Percentiles rank a stretch among this genome's conserved stretches.
Conservation (phyloP, 2,329 filamentous ascomycete species). For the Epichloe festucae region DNA sequence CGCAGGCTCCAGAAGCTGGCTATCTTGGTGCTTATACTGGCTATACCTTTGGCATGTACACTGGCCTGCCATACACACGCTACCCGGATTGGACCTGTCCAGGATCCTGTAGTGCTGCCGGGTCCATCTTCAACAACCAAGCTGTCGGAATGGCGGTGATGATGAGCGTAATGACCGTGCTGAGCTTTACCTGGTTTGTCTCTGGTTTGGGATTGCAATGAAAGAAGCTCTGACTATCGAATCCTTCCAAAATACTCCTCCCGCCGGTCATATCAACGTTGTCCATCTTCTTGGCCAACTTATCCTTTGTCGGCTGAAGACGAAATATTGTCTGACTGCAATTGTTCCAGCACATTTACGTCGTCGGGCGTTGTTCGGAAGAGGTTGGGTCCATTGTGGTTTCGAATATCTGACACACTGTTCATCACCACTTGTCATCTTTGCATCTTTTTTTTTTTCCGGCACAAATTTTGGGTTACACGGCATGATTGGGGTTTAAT, state of each 20-base stretch:
- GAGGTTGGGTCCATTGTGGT: background rate
- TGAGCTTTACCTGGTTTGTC: conserved; percentile 54
- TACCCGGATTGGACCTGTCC: conserved; percentile 41
- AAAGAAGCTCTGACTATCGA: background rate
- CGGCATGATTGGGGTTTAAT: background rate
- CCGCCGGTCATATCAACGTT: background rate
- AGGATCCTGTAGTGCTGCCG: conserved; percentile 43
- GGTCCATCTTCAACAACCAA: conserved; percentile 31
- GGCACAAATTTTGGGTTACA: background rate
- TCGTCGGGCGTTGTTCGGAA: background rate
- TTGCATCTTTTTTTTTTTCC: background rate
- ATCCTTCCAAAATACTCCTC: background rate
- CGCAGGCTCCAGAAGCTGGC: conserved; percentile 38
- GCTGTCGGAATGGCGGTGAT: conserved; percentile 37
- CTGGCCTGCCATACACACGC: conserved; percentile 35
- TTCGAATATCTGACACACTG: background rate
- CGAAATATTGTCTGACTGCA: background rate
- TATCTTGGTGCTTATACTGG: conserved; percentile 37
- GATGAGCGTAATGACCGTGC: conserved; percentile 42
- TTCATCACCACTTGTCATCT: background rate
- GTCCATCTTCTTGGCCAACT: background rate
- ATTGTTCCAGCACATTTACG: background rate
- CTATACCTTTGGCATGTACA: conserved; percentile 48
- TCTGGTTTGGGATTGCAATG: conserved; percentile 31
- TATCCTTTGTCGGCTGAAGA: background rate